phyloP scores from a whole-genome alignment of 2,329 filamentous ascomycete genomes.

The Fusarium liriodendri region DNA sequence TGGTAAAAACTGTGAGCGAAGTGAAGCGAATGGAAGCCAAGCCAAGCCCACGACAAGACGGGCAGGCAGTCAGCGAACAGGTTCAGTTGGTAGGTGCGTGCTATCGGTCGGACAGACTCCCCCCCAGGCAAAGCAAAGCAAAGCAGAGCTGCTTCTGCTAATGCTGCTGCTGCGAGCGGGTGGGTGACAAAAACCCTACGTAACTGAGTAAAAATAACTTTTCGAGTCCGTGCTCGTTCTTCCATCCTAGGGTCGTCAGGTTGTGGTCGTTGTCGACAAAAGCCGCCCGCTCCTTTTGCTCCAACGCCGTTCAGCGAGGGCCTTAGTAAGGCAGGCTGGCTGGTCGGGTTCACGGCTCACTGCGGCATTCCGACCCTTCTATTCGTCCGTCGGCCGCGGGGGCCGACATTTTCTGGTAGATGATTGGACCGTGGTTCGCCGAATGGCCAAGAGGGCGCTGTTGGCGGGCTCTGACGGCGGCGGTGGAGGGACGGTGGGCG shows the following conservation, averaged over 20 bases:
- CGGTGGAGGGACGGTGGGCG: conserved; percentile 24
- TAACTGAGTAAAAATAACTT: conserved; percentile 48
- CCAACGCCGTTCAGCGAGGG: neutral
- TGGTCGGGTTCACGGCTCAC: conserved; percentile 15
- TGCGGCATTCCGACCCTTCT: conserved; percentile 11
- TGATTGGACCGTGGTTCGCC: conserved; percentile 22
- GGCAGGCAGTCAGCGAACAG: neutral
- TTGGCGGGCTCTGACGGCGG: conserved; percentile 16
- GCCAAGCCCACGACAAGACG: neutral
- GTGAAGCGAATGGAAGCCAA: conserved; percentile 18
- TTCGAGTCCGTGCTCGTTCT: conserved; percentile 38
- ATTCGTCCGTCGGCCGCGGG: conserved; percentile 13
- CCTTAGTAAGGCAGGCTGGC: conserved; percentile 1
- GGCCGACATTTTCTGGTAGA: neutral
- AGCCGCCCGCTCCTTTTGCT: neutral
- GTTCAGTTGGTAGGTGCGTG: conserved; percentile 14
- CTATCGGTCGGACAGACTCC: conserved; percentile 5
- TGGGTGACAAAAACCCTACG: conserved; percentile 42
- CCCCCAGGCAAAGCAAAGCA: conserved; percentile 2
- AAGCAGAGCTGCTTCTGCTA: neutral
- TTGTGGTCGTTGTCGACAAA: conserved; percentile 7
- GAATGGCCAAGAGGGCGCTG: conserved; percentile 18
- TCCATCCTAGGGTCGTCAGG: conserved; percentile 1
- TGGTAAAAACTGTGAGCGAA: neutral
- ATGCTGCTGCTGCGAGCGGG: neutral